A percentile compares a stretch with the other conserved stretches of the same genome.
Conservation (phyloP, 176 grass and related monocot genomes). For the Triticum monococcum region DNA sequence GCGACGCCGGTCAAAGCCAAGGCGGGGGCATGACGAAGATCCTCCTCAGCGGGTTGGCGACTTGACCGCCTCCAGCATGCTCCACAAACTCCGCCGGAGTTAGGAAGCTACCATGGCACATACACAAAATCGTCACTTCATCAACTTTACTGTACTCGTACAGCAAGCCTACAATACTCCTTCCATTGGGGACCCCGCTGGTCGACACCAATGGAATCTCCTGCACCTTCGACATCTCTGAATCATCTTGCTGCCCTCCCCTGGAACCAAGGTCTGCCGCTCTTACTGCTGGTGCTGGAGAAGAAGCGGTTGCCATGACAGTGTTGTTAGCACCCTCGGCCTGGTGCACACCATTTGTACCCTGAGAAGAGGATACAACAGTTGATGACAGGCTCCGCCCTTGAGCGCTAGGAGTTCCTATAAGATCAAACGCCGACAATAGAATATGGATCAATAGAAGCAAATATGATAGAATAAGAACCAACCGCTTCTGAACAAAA, state of each 20-base stretch:
- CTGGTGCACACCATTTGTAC: background rate
- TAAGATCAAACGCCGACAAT: background rate
- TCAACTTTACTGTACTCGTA: slow-evolving; percentile 63
- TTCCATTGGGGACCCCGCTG: slow-evolving; percentile 57
- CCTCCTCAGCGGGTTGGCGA: slow-evolving; percentile 58
- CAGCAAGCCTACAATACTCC: slow-evolving; percentile 66
- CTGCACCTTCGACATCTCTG: slow-evolving; percentile 27
- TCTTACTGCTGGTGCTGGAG: background rate
- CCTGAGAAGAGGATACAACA: background rate
- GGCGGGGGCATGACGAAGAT: slow-evolving; percentile 52
- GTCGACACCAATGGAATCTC: slow-evolving; percentile 67
- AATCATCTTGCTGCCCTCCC: slow-evolving; percentile 10
- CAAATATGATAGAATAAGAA: background rate
- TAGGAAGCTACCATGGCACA: slow-evolving; percentile 78
- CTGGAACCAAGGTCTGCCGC: background rate
- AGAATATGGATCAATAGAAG: background rate
- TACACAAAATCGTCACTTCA: slow-evolving; percentile 68
- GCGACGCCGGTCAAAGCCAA: slow-evolving; percentile 17
- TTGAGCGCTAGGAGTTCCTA: background rate
- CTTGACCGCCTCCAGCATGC: slow-evolving; percentile 69
- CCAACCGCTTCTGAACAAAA: background rate
- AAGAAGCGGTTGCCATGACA: background rate
- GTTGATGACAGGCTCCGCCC: background rate
- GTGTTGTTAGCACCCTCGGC: background rate
- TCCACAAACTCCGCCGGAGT: slow-evolving; percentile 74